These are phyloP conservation scores for Lepidium sativum DNA, from an alignment of 345 rosid genomes.

Conservation along the genomic window DNA sequence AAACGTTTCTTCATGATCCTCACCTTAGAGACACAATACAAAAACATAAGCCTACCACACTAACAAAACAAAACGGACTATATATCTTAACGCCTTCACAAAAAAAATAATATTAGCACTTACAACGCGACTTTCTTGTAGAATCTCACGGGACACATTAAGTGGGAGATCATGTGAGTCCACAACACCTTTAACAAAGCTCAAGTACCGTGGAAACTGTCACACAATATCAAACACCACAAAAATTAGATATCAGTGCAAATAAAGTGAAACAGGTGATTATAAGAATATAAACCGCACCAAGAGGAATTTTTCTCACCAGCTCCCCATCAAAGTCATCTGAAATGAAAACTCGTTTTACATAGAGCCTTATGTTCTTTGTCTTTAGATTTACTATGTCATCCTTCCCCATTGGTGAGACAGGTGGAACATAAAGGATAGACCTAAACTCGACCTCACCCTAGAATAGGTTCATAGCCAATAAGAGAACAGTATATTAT, in stretches of 20 bases:
- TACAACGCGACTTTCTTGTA: constrained; percentile 96
- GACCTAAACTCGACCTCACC: constrained; percentile 99
- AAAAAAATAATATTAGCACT: constrained; percentile 13
- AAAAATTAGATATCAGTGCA: not conserved
- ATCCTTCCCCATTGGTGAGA: constrained; percentile 70
- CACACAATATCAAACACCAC: not conserved
- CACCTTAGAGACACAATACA: constrained; percentile 42
- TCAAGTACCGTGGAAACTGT: constrained; percentile 90
- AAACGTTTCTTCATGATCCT: constrained; percentile 90
- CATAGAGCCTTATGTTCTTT: constrained; percentile 90
- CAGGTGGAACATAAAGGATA: constrained; percentile 79
- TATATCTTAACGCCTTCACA: not conserved
- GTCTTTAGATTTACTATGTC: constrained; percentile 86
- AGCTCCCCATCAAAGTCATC: constrained; percentile 98
- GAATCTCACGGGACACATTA: constrained; percentile 95
- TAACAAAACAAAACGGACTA: not conserved
- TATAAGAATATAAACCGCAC: not conserved
- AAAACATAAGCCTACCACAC: constrained; percentile 1
- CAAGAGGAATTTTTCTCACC: constrained; percentile 40
- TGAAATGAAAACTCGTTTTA: constrained; percentile 91
- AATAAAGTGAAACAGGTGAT: not conserved
- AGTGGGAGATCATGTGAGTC: constrained; percentile 97
- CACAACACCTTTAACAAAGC: constrained; percentile 97
- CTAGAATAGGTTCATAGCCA: constrained; percentile 33
- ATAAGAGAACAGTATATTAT: not conserved